Evolutionary conservation across 441 rosid genomes (phyloP).

Genomic region (Populus hybrid): DNA sequence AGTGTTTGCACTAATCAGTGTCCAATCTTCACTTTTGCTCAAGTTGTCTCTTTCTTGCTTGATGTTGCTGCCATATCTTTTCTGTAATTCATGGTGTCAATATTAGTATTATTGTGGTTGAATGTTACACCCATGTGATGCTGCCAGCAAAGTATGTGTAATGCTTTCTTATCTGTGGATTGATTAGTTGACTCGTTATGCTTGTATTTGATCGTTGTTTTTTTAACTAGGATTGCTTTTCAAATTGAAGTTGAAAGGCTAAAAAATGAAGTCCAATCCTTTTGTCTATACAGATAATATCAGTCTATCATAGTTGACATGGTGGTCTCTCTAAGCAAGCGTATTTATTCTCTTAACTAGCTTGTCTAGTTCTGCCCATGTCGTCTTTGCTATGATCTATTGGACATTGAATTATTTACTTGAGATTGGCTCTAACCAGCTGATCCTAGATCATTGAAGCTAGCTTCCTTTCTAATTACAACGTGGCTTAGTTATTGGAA

Average conservation of each 20-base stretch:
- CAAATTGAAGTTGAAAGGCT: background rate
- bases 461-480: background rate
- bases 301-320: background rate
- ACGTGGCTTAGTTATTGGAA: conserved; percentile 6
- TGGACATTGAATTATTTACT: background rate
- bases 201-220: background rate
- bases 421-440: background rate
- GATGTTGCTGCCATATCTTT: background rate
- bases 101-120: background rate
- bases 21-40: conserved; percentile 1
- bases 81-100: background rate
- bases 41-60: background rate
- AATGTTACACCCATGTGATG: background rate
- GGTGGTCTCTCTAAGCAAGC: background rate
- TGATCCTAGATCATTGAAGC: background rate
- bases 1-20: background rate
- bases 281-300: background rate
- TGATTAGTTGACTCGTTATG: background rate
- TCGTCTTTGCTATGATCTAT: background rate
- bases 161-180: background rate
- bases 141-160: background rate
- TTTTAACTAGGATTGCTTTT: background rate
- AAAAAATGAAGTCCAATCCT: background rate
- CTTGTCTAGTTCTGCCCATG: background rate
- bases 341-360: background rate